Evolutionary conservation across 1,284 basidiomycete species (phyloP).

Genomic region (Trichosporon sp.): DNA sequence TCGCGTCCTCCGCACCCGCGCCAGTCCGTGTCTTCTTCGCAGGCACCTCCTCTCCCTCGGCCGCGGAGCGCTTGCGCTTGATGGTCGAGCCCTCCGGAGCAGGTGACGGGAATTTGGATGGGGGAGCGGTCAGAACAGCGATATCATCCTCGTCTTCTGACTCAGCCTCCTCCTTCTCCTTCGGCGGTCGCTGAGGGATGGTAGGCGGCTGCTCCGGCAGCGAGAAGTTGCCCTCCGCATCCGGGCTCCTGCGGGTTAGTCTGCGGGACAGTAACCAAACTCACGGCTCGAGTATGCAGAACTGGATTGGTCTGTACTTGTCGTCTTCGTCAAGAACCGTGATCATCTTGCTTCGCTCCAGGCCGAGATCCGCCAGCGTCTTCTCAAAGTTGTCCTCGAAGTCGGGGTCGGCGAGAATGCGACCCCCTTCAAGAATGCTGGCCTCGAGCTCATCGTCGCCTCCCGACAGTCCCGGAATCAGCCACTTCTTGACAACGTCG

Average conservation of each 20-base stretch:
- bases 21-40: constrained; percentile 1
- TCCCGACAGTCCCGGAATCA: constrained; percentile 52
- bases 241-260: background rate
- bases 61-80: constrained; percentile 12
- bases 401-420: constrained; percentile 47
- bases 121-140: background rate
- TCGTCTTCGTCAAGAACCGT: constrained; percentile 69
- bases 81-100: background rate
- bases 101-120: background rate
- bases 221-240: constrained; percentile 3
- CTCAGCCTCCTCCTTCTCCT: constrained; percentile 2
- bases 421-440: constrained; percentile 76
- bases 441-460: constrained; percentile 64
- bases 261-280: constrained; percentile 40
- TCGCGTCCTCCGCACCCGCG: constrained; percentile 24
- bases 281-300: constrained; percentile 68
- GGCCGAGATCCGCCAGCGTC: constrained; percentile 42
- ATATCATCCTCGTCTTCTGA: constrained; percentile 7
- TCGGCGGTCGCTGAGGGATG: constrained; percentile 12
- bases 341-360: constrained; percentile 62
- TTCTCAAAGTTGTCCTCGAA: constrained; percentile 44
- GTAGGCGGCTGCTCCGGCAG: constrained; percentile 17
- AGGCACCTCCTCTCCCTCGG: background rate
- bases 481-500: constrained; percentile 53
- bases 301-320: constrained; percentile 65